These are phyloP conservation scores for Mucor mucedo DNA, from an alignment of 371 early-diverging fungal species.

Conservation along the genomic window DNA sequence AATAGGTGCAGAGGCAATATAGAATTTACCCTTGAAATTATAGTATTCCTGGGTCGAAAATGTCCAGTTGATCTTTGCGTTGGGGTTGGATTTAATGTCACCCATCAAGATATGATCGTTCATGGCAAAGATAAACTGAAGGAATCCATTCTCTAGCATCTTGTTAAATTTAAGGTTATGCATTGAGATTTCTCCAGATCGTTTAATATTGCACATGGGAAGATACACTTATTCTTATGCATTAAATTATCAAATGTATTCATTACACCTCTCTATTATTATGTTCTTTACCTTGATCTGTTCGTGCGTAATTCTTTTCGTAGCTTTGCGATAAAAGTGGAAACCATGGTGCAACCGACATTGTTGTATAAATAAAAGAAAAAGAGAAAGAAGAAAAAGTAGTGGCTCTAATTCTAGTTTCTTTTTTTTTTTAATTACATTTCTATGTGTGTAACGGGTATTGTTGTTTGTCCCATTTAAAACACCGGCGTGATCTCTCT, in stretches of 20 bases:
- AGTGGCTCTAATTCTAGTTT: neutral
- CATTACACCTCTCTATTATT: neutral
- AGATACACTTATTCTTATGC: slow-evolving; percentile 37
- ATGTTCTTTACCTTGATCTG: slow-evolving; percentile 13
- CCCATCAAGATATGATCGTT: slow-evolving; percentile 65
- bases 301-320: slow-evolving; percentile 15
- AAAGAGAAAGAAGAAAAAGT: neutral
- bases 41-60: slow-evolving; percentile 76
- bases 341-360: slow-evolving; percentile 18
- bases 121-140: slow-evolving; percentile 61
- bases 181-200: slow-evolving; percentile 55
- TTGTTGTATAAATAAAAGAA: neutral
- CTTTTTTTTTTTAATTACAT: too few species aligned
- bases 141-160: slow-evolving; percentile 61
- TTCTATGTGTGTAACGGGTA: neutral
- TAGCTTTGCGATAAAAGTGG: slow-evolving; percentile 15
- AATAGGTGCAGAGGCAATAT: slow-evolving; percentile 74
- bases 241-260: neutral
- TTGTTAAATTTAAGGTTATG: slow-evolving; percentile 57
- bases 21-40: slow-evolving; percentile 71
- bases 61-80: slow-evolving; percentile 61
- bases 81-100: slow-evolving; percentile 64
- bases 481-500: neutral
- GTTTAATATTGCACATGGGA: slow-evolving; percentile 53
- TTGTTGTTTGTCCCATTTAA: neutral